Base-by-base conservation (phyloP, 345 rosid genomes). In the Hibiscus tridactylites region DNA sequence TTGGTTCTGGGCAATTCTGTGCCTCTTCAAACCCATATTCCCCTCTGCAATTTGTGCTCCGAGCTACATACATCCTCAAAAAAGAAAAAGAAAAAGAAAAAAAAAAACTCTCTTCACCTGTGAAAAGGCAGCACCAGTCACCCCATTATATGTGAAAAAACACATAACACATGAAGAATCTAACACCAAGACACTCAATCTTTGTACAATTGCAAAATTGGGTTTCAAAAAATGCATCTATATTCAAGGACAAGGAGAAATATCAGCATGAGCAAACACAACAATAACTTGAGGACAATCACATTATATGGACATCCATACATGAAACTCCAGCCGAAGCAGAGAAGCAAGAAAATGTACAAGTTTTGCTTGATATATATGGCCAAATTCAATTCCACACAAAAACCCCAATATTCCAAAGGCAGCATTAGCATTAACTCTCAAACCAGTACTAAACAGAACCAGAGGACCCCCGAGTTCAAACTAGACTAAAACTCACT, bases 81-180 rank as follows among this genome's bases (percentile, higher is more conserved):
- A 50, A 3, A n/a, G 56, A 3, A 3, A 1, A 6, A 5, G 5
- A 53, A 56, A 66, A 52, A 70, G 1, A 3, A 1, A 6, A 5
- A 16, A 53, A 56, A 66, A 52, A 70, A 9, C 1, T 6, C 26
- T 54, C 61, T 37, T 77, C 75, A 58, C 74, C 85, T 82, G 85
- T 11, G 69, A 57, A 65, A 10, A 12, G 60, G 33, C 21, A 54
- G 9, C 10, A 65, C 39, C 63, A 63, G 46, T 67, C 29, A 31
- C 52, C 9, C 57, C 57, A 49, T 49, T 12, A 49, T 49, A 13
- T 4, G 19, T 16, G 19, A 16, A 50, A 50, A n/a, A 15, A 13
- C 15, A 16, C 19, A 16, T 4, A 50, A 16, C n/a, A 15, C n/a
- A 50, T n/a, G 5, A 50, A 16, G 56, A 50, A 50, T 50, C 56